phyloP scores from a whole-genome alignment of 2,329 filamentous ascomycete genomes.

The Stachybotrys chartarum region DNA sequence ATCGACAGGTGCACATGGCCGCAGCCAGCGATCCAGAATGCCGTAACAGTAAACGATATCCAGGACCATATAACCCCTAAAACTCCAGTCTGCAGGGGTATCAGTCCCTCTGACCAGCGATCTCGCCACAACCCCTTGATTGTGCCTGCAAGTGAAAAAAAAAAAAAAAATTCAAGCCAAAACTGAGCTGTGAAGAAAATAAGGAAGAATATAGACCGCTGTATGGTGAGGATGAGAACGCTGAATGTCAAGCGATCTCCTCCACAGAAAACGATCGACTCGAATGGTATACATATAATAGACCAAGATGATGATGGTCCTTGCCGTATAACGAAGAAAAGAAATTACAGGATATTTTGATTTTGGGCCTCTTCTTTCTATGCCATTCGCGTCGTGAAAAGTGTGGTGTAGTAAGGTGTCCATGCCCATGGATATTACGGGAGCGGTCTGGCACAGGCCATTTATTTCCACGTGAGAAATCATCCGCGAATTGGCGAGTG shows the following conservation, averaged over 20 bases:
- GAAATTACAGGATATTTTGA: not conserved
- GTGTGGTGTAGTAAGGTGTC: not conserved
- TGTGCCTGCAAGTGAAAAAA: not conserved
- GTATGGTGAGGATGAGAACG: not conserved
- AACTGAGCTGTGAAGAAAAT: not conserved
- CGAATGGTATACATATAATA: slow-evolving; percentile 18
- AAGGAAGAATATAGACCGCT: not conserved
- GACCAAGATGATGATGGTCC: not conserved
- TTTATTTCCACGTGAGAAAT: not conserved
- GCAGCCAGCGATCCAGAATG: not conserved
- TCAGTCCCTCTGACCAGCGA: slow-evolving; percentile 14
- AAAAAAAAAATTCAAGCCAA: slow-evolving; percentile 10
- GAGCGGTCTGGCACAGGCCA: not conserved
- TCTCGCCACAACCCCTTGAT: slow-evolving; percentile 5
- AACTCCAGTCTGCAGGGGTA: slow-evolving; percentile 19
- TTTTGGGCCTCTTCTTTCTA: slow-evolving; percentile 13
- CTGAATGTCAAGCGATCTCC: slow-evolving; percentile 1
- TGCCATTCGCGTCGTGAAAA: slow-evolving; percentile 14
- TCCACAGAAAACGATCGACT: slow-evolving; percentile 13
- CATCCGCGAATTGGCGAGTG: not conserved
- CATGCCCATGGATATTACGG: too few relatives aligned
- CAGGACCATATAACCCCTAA: slow-evolving; percentile 9
- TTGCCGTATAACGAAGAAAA: not conserved
- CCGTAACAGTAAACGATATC: not conserved
- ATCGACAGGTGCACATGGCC: not conserved